Evolutionary conservation across 768 basidiomycete species (phyloP), one percentile per base, ranked within the genome.

Genomic region (Tephrocybe sp.): DNA sequence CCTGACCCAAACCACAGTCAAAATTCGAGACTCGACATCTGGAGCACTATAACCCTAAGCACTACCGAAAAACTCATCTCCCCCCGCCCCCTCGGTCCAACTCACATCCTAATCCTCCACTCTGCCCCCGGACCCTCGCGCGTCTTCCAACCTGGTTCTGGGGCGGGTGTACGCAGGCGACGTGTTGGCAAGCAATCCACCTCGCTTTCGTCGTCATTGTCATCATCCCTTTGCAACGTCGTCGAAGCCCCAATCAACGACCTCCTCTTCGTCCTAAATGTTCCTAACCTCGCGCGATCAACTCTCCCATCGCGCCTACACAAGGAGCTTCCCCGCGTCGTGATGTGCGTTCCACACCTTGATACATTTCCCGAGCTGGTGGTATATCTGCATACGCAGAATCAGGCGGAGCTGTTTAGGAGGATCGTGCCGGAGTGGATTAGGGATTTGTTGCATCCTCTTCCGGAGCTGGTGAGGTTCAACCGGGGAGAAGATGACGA

Each of bases 171-270:
- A 45, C 33, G 20, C 14, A 41, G 16, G 7, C 47, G 22, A 45
- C 45, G 3, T 35, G 48, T 4, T 45, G 22, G 19, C 30, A 46
- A 26, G 26, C 26, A 26, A 26, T 26, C 26, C 26, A 26, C 4
- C 26, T 7, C 26, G 26, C 26, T 26, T 7, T 26, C 26, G n/a
- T n/a, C n/a, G n/a, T n/a, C n/a, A n/a, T n/a, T n/a, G 40, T 38
- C 50, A 4, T 23, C 50, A 12, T 26, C 49, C 26, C 41, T 58
- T 52, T 48, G 59, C 8, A 51, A 65, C 48, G 48, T 62, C 8
- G 32, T 67, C 14, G 70, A 73, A 45, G 48, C 72, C 11, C 67
- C 70, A 0, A 64, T 74, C 48, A 73, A 73, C 49, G 73, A 72
- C 49, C 59, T 74, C 2, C 58, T 73, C 4, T 71, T 74, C 46